These are phyloP conservation scores for Penicillium chermesinum DNA, from an alignment of 495 filamentous ascomycete species.

Conservation along the genomic window DNA sequence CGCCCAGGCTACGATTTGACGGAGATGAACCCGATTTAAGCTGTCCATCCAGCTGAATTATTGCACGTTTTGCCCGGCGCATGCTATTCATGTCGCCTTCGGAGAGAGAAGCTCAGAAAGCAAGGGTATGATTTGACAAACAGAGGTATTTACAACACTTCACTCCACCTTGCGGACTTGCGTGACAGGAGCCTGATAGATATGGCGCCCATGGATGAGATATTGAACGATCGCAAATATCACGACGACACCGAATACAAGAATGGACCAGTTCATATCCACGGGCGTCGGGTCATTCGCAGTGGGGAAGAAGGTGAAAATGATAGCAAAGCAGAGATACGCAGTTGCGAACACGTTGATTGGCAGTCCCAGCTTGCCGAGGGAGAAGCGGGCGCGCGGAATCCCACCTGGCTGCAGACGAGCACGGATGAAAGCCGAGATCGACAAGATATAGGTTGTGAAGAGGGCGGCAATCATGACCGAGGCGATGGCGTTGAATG, in stretches of 20 bases:
- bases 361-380: slow-evolving; percentile 18
- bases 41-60: too few species aligned
- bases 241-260: slow-evolving; percentile 40
- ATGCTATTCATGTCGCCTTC: too few species aligned
- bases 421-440: slow-evolving; percentile 22
- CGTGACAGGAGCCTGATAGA: slow-evolving; percentile 39
- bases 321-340: slow-evolving; percentile 29
- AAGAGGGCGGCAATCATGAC: slow-evolving; percentile 38
- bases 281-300: slow-evolving; percentile 23
- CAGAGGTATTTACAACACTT: background rate
- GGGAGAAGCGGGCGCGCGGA: slow-evolving; percentile 22
- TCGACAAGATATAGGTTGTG: slow-evolving; percentile 39
- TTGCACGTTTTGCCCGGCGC: too few species aligned
- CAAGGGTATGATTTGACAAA: too few species aligned
- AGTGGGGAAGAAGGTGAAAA: slow-evolving; percentile 47
- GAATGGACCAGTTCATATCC: slow-evolving; percentile 41
- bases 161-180: slow-evolving; percentile 21
- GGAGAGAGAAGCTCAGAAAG: too few species aligned
- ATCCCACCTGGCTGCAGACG: slow-evolving; percentile 21
- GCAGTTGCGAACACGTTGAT: slow-evolving; percentile 23
- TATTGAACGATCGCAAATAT: slow-evolving; percentile 42
- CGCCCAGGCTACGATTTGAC: too few species aligned
- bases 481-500: slow-evolving; percentile 43
- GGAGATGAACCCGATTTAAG: too few species aligned
- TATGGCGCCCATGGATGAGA: slow-evolving; percentile 31